Base-by-base conservation (phyloP, 192 early-diverging fungal genomes). In the Jimgerdemannia flammicorona region DNA sequence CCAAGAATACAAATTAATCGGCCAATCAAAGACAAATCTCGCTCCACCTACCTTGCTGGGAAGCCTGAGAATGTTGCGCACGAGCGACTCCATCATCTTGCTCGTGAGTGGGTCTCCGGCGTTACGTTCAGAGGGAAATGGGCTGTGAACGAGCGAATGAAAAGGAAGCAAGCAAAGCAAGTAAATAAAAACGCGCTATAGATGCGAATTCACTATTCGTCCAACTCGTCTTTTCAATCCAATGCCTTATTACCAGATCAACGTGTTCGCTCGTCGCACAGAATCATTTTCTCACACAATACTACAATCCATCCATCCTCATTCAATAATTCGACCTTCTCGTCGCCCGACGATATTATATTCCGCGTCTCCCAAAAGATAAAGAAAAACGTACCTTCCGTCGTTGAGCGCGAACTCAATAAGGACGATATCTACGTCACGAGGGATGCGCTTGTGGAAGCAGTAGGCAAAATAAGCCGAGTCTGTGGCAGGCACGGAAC, bases 71-170 rank as follows among this genome's bases (percentile, higher is more conserved):
- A 75, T 18, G 67, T 75, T 75, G 44, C 74, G 64, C 66, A 75
- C 74, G 66, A 75, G 74, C 66, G 67, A 44, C 67, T 75, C 74
- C 74, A 75, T 75, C 64, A 75, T 66, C 42, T 75, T 75, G 41
- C 66, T 67, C 54, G 69, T 67, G 4, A 66, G 67, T 7, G 49
- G 66, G 20, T 67, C 74, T 19, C 49, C 42, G 18, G 67, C 59
- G n/a, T 39, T 43, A 19, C 65, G 44, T 73, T 73, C 72, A 64
- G 59, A 64, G 11, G 72, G 72, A n/a, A 73, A 43, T 18, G 72
- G 3, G 65, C 72, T 73, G 11, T 3, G 64, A 65, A 72, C n/a
- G 44, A 70, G 18, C 14, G 3, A 18, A 4, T 44, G 1, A 44
- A 44, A 3, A 44, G 4, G 6, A 66, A 42, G 39, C 11, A 67